Evolutionary conservation across 2,329 filamentous ascomycete species (phyloP).

Genomic region (Colletotrichum nymphaeae): DNA sequence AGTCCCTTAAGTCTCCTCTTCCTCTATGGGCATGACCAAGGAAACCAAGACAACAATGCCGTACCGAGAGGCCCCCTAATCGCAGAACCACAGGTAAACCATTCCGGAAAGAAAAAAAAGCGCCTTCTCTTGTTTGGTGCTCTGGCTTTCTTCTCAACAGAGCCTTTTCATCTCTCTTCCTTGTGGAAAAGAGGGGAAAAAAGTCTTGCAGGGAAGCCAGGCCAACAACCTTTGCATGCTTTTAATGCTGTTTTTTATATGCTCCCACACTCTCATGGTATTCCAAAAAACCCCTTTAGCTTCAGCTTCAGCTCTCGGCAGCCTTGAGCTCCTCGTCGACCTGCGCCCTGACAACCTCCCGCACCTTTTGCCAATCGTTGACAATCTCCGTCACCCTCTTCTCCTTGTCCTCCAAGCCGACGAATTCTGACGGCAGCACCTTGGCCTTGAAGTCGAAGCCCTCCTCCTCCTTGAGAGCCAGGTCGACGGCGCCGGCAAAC

Average conservation of each 20-base stretch:
- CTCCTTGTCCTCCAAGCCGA: constrained; percentile 81
- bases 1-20: not conserved
- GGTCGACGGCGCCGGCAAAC: constrained; percentile 86
- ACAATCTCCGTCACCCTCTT: constrained; percentile 77
- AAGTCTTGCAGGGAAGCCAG: not conserved
- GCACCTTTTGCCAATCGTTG: constrained; percentile 79
- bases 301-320: constrained; percentile 29
- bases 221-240: not conserved
- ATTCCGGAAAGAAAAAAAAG: not conserved
- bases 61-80: not conserved
- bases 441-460: constrained; percentile 80
- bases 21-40: not conserved
- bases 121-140: not conserved
- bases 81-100: not conserved
- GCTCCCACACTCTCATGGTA: not conserved
- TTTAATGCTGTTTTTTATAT: not conserved
- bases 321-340: constrained; percentile 71
- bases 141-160: not conserved
- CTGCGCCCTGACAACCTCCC: constrained; percentile 79
- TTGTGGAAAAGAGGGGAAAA: not conserved
- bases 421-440: constrained; percentile 84
- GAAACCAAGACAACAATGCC: constrained; percentile 1
- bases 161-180: too few species aligned
- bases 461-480: constrained; percentile 77
- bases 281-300: too few species aligned